A percentile compares a stretch with the other conserved stretches of the same genome.
Conservation (phyloP, 2,329 filamentous ascomycete genomes). For the Teratosphaeria gauchensis region DNA sequence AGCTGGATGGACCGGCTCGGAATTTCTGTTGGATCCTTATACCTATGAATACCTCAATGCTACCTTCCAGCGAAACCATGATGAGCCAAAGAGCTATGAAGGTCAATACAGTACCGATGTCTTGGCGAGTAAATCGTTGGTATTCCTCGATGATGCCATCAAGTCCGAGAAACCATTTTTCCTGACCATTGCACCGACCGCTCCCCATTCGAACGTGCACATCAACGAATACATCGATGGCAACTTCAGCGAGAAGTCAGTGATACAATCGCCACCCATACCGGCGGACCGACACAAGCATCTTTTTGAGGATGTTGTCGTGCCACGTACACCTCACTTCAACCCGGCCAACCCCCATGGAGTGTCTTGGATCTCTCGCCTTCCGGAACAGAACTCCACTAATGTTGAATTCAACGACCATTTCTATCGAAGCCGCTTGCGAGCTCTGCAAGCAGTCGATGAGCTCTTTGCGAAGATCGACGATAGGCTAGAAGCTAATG, state of each 20-base stretch:
- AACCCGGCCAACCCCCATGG: conserved; percentile 47
- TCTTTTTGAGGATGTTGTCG: conserved; percentile 50
- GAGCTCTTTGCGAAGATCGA: conserved; percentile 43
- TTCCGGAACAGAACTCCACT: conserved; percentile 36
- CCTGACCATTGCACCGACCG: conserved; percentile 22
- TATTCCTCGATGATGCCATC: conserved; percentile 40
- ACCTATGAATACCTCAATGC: conserved; percentile 61
- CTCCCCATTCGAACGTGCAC: conserved; percentile 20
- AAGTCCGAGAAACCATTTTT: conserved; percentile 21
- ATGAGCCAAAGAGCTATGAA: conserved; percentile 45
- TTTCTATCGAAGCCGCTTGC: conserved; percentile 42
- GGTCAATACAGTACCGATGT: conserved; percentile 52
- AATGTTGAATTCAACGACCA: conserved; percentile 44
- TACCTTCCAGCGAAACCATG: conserved; percentile 51
- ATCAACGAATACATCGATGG: conserved; percentile 23
- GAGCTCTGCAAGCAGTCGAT: conserved; percentile 44
- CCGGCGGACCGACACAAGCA: conserved; percentile 43
- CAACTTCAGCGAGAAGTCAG: conserved; percentile 11
- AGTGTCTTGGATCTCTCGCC: conserved; percentile 36
- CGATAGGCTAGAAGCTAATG: conserved; percentile 31
- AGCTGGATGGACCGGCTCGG: conserved; percentile 47
- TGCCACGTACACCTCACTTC: conserved; percentile 56
- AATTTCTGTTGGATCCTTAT: conserved; percentile 48
- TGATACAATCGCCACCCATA: conserved; percentile 8
- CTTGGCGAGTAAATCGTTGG: conserved; percentile 48